Evolutionary conservation across 352 stramenopile genomes (phyloP), one percentile per base, ranked within the genome.

Genomic region (Pythium volutum): DNA sequence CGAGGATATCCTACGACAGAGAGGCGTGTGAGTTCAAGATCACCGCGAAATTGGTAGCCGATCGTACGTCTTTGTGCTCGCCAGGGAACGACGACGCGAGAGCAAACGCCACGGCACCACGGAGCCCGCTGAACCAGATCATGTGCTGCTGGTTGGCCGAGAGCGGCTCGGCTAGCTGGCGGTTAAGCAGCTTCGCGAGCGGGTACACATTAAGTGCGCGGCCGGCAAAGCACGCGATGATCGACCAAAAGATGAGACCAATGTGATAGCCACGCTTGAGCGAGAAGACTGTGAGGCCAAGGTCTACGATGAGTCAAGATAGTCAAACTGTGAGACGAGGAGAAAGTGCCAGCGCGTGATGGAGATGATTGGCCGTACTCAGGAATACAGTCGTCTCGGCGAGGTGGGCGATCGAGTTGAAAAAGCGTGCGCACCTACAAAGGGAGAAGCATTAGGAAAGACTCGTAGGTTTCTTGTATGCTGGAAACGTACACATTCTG

Each of bases 91-190:
- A 76, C 27, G 77, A 73, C 1, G 80, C 77, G 47, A 84, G 80
- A 15, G 80, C 79, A 64, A 90, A 96, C 3, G 84, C 82, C 6
- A 96, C 77, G 20, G 88, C 88, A 36, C 88, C 88, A 26, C 85
- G 76, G n/a, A 96, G 70, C 23, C 87, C 88, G 47, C 74, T 78
- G 60, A 93, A 93, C 78, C 79, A 94, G 27, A 95, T 65, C 80
- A 93, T 89, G 59, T 88, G 70, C 53, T 81, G 74, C 29, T 82
- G 80, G 51, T 86, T 91, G 4, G 43, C 10, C 8, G 52, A 42
- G 33, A 77, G 62, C 1, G 57, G 51, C 18, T 51, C 55, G 15
- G 58, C 23, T 10, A 66, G 31, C 18, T n/a, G n/a, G 12, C 29
- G 15, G 54, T 75, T 75, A 46, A 77, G 50, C 6, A 76, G 23